phyloP scores from a whole-genome alignment of 2,329 filamentous ascomycete genomes.

The Talaromyces sp. region DNA sequence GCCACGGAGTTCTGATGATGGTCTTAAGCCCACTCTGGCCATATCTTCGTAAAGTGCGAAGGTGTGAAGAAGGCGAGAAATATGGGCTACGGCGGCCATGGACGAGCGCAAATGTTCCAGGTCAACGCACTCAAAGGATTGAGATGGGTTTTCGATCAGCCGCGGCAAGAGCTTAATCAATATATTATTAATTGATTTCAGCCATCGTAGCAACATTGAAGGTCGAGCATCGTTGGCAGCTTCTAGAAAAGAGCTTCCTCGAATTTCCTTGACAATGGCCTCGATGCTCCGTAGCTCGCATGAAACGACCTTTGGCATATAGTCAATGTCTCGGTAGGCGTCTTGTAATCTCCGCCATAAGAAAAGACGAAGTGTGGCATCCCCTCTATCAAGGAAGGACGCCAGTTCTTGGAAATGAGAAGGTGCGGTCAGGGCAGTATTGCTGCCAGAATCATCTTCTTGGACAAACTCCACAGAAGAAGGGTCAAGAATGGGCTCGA shows the following conservation, averaged over 20 bases:
- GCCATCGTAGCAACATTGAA: slow-evolving; percentile 64
- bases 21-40: slow-evolving; percentile 68
- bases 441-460: slow-evolving; percentile 11
- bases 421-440: slow-evolving; percentile 39
- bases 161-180: slow-evolving; percentile 66
- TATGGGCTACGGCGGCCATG: slow-evolving; percentile 63
- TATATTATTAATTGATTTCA: slow-evolving; percentile 74
- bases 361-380: slow-evolving; percentile 75
- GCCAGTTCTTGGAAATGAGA: slow-evolving; percentile 67
- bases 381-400: slow-evolving; percentile 76
- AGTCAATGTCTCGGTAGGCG: slow-evolving; percentile 79
- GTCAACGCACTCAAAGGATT: slow-evolving; percentile 77
- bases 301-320: slow-evolving; percentile 80
- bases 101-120: slow-evolving; percentile 70
- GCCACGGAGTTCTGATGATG: slow-evolving; percentile 54
- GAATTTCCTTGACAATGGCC: slow-evolving; percentile 68
- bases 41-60: slow-evolving; percentile 80
- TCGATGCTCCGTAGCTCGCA: slow-evolving; percentile 83
- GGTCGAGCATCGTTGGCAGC: slow-evolving; percentile 60
- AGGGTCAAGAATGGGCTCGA: slow-evolving; percentile 87
- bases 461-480: slow-evolving; percentile 27
- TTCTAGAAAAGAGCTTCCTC: slow-evolving; percentile 52
- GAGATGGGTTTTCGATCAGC: slow-evolving; percentile 58
- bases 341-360: slow-evolving; percentile 88
- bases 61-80: slow-evolving; percentile 71